These are phyloP conservation scores for Linderniella brevidens DNA, from an alignment of 257 asterid genomes.

Conservation along the genomic window DNA sequence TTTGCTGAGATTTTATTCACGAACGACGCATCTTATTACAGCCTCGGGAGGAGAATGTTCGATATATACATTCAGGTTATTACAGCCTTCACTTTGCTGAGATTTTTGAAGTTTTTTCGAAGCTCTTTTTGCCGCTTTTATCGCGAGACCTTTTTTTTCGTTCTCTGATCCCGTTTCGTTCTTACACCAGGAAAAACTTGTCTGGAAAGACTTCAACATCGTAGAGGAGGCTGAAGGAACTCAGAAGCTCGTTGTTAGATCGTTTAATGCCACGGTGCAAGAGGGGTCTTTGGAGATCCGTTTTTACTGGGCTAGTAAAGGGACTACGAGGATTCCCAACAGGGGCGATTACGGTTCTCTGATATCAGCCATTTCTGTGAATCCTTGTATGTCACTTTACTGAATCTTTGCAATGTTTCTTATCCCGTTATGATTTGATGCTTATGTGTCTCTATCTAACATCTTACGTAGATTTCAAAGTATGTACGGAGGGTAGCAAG, in stretches of 20 bases:
- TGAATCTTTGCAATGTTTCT: not conserved
- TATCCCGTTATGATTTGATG: not conserved
- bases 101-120: not conserved
- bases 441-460: too few relatives aligned
- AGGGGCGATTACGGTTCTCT: conserved; percentile 88
- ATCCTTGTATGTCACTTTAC: conserved; percentile 43
- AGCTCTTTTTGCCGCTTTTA: conserved; percentile 7
- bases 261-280: conserved; percentile 32
- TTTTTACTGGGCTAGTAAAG: conserved; percentile 83
- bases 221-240: conserved; percentile 70
- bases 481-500: conserved; percentile 45
- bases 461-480: conserved; percentile 29
- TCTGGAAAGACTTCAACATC: conserved; percentile 69
- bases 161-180: too few relatives aligned
- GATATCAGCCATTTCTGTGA: conserved; percentile 78
- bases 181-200: conserved; percentile 28
- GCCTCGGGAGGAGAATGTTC: conserved; percentile 71
- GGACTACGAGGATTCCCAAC: conserved; percentile 76
- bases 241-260: conserved; percentile 41
- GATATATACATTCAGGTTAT: conserved; percentile 80
- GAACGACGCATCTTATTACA: conserved; percentile 46
- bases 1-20: conserved; percentile 69
- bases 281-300: conserved; percentile 54
- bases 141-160: not conserved
- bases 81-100: not conserved